These are phyloP conservation scores for Dentipellis sp. DNA, from an alignment of 768 basidiomycete genomes.

Conservation along the genomic window DNA sequence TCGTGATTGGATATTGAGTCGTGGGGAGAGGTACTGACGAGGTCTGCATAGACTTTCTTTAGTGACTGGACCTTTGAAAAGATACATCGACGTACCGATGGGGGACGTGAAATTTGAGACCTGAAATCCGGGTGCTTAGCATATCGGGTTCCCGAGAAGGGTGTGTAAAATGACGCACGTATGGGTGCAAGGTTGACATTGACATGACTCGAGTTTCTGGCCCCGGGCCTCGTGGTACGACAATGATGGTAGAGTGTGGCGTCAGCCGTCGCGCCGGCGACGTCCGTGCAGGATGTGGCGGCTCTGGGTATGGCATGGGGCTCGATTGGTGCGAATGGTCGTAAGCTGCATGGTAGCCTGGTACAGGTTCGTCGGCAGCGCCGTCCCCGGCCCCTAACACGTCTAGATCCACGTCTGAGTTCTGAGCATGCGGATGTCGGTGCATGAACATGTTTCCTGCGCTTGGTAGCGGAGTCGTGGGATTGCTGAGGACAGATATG, in stretches of 20 bases:
- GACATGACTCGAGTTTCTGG: conserved; percentile 3
- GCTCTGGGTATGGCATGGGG: background rate
- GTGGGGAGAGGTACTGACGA: background rate
- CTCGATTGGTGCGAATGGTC: background rate
- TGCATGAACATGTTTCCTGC: background rate
- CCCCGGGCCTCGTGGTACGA: background rate
- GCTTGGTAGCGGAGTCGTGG: background rate
- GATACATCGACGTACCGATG: conserved; percentile 22
- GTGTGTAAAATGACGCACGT: conserved; percentile 17
- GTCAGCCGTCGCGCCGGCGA: background rate
- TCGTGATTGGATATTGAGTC: background rate
- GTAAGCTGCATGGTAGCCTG: background rate
- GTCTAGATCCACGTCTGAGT: background rate
- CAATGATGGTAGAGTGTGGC: background rate
- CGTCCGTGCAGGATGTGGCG: background rate
- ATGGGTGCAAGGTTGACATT: conserved; percentile 19
- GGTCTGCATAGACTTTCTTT: background rate
- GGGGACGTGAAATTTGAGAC: conserved; percentile 31
- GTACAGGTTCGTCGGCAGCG: background rate
- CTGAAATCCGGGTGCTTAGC: conserved; percentile 8
- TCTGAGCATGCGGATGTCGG: background rate
- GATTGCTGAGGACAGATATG: background rate
- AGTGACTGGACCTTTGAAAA: background rate
- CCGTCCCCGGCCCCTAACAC: background rate
- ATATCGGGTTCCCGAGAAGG: background rate